These are phyloP conservation scores for Pleurotus djamor DNA, from an alignment of 768 basidiomycete species.

Conservation along the genomic window DNA sequence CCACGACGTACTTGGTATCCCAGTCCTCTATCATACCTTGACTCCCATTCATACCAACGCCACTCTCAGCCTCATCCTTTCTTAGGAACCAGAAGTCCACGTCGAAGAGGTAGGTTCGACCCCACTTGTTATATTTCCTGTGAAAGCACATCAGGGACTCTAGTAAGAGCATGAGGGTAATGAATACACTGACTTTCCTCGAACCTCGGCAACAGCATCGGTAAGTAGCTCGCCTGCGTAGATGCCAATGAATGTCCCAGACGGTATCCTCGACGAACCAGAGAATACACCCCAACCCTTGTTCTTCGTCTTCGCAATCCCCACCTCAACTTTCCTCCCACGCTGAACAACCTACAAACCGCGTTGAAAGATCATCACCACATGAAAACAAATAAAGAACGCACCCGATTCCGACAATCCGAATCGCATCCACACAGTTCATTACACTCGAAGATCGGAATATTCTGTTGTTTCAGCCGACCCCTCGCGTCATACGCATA, in stretches of 20 bases:
- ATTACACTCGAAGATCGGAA: slow-evolving; percentile 87
- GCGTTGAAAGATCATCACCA: background rate
- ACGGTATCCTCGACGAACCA: slow-evolving; percentile 57
- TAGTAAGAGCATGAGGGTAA: background rate
- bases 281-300: slow-evolving; percentile 92
- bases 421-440: slow-evolving; percentile 78
- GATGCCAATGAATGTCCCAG: slow-evolving; percentile 75
- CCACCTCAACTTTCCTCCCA: slow-evolving; percentile 63
- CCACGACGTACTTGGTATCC: slow-evolving; percentile 57
- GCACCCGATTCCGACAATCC: slow-evolving; percentile 78
- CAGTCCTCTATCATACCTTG: slow-evolving; percentile 22
- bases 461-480: slow-evolving; percentile 41
- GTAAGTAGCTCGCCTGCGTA: slow-evolving; percentile 85
- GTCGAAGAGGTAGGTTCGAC: slow-evolving; percentile 80
- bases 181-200: slow-evolving; percentile 57
- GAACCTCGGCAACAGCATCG: slow-evolving; percentile 59
- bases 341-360: slow-evolving; percentile 72
- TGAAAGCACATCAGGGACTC: background rate
- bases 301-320: slow-evolving; percentile 64
- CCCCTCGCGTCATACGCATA: slow-evolving; percentile 73
- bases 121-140: slow-evolving; percentile 74
- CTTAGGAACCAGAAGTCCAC: slow-evolving; percentile 74
- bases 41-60: background rate
- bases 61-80: slow-evolving; percentile 14
- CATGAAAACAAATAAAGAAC: slow-evolving; percentile 13